Base-by-base conservation (phyloP, 768 basidiomycete genomes). In the Boletus subcaerulescens region DNA sequence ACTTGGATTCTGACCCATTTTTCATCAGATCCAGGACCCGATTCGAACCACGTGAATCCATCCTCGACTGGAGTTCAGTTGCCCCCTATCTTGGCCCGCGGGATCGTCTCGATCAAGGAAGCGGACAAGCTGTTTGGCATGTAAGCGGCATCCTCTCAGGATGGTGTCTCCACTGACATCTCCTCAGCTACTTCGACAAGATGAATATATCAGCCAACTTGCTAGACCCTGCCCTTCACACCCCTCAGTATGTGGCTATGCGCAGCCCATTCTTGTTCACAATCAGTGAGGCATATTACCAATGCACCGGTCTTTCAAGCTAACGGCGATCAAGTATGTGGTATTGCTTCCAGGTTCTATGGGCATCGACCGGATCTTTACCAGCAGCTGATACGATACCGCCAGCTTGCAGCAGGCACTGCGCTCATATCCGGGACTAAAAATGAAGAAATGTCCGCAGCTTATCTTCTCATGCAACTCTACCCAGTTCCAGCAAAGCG, bases 221-320 rank as follows among this genome's bases (percentile, higher is more conserved):
- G 24, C 74, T 96, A 20, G 93, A 95, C 60, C 86, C 88, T 11
- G 79, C 81, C 32, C 78, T 96, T 20, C 94, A 98, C 66, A 93
- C 91, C 0, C 87, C 93, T 6, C 86, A 87, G 50, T 80, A 78
- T 59, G 89, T 90, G 2, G 87, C 85, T 59, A 84, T 85, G 70
- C 83, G 94, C 20, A 91, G 88, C 62, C 91, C 93, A 3, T 96
- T 96, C 76, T 70, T 98, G 36, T 93, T 96, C 71, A 95, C 94
- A 32, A 91, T 93, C 54, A 82, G 90, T 92, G 62, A 81, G 85
- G 26, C 26, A 83, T 59, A 44, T 15, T n/a, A 18, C 39, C 24
- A 24, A 43, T 52, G n/a, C 13, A n/a, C 5, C 20, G 24, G 12
- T 22, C 13, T 43, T 45, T 32, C 4, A 45, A 50, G 38, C 48